Evolutionary conservation across 139 green algal species (phyloP).

Genomic region (Asterochloris sp.): DNA sequence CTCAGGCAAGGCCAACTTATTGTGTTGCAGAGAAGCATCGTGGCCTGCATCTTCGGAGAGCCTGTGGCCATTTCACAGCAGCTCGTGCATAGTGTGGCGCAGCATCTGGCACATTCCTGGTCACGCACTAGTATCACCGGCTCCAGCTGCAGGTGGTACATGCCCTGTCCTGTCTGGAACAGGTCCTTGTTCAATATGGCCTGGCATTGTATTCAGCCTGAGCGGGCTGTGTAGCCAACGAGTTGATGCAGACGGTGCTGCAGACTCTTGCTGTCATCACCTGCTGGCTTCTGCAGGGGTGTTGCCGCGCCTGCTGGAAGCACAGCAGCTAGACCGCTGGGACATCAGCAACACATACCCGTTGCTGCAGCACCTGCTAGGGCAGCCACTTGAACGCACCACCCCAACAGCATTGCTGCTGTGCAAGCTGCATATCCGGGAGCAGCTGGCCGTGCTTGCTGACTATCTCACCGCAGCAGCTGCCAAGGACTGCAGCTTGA

Average conservation of each 20-base stretch:
- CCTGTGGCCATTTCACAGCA: too few relatives aligned
- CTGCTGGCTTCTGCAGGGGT: constrained; percentile 26
- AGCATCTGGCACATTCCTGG: too few relatives aligned
- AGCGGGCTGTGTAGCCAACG: not conserved
- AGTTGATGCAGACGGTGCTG: not conserved
- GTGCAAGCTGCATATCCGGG: constrained; percentile 15
- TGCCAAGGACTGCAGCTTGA: constrained; percentile 84
- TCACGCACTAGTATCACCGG: too few relatives aligned
- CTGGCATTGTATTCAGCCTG: not conserved
- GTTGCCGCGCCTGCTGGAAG: constrained; percentile 39
- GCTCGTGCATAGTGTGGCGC: too few relatives aligned
- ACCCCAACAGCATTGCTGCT: not conserved
- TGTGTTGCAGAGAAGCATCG: not conserved
- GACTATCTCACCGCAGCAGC: constrained; percentile 68
- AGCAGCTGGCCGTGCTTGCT: constrained; percentile 40
- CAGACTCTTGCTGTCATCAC: not conserved
- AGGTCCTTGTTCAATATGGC: too few relatives aligned
- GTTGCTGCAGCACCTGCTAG: constrained; percentile 30
- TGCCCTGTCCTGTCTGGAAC: too few relatives aligned
- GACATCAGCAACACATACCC: constrained; percentile 54
- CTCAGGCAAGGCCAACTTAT: not conserved
- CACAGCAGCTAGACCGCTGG: constrained; percentile 52
- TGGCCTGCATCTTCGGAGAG: too few relatives aligned
- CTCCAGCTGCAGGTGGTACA: too few relatives aligned
- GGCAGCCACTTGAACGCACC: not conserved